phyloP scores from a whole-genome alignment of 2,329 filamentous ascomycete species.

The Verticillium zaregamsianum region DNA sequence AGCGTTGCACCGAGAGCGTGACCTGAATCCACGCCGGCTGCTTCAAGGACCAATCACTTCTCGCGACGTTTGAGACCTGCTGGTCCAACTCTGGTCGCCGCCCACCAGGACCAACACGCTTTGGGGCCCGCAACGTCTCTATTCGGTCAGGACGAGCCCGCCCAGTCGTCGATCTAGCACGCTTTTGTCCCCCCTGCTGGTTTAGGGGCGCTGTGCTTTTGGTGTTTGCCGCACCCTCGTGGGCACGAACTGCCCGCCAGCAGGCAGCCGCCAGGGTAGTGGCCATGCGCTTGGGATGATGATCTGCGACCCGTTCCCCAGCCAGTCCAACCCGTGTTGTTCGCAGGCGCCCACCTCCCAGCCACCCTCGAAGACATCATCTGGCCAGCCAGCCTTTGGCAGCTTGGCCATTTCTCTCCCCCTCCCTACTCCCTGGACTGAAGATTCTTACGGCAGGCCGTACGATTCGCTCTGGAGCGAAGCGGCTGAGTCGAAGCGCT shows the following conservation, averaged over 20 bases:
- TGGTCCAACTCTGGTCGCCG: neutral
- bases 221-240: neutral
- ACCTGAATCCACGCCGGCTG: neutral
- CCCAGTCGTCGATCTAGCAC: constrained; percentile 1
- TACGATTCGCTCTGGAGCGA: neutral
- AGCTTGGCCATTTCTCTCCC: neutral
- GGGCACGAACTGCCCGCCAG: neutral
- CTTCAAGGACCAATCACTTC: neutral
- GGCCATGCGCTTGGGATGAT: neutral
- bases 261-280: neutral
- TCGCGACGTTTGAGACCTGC: neutral
- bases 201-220: neutral
- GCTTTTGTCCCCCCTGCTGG: neutral
- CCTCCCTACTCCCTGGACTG: too few relatives aligned
- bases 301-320: neutral
- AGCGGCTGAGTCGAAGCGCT: neutral
- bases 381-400: neutral
- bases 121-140: constrained; percentile 1
- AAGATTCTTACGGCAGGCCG: too few relatives aligned
- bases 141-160: neutral
- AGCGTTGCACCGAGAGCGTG: neutral
- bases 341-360: neutral
- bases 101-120: neutral
- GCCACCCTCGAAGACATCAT: neutral
- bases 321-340: neutral